Evolutionary conservation across 345 rosid genomes (phyloP).

Genomic region (Kandelia obovata): DNA sequence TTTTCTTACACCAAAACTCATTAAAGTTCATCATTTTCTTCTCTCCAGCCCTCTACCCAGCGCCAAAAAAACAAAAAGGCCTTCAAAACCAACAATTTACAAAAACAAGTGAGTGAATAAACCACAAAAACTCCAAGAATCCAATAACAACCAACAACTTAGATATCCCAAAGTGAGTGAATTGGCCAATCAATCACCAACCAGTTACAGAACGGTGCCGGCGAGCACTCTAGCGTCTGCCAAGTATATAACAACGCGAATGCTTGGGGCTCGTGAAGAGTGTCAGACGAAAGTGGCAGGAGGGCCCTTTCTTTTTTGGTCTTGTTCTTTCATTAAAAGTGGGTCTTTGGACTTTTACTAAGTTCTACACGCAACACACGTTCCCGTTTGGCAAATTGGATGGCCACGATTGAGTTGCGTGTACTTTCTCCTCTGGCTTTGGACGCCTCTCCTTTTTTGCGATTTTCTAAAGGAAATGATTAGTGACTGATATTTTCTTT

Average conservation of each 20-base stretch:
- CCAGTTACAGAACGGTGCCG: neutral
- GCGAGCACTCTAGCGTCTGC: neutral
- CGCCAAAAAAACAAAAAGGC: neutral
- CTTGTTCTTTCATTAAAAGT: no score
- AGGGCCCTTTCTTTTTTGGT: no score
- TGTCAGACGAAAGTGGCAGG: neutral
- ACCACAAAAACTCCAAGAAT: neutral
- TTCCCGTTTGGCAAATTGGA: no score
- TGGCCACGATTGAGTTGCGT: no score
- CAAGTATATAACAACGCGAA: neutral
- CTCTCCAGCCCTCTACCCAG: neutral
- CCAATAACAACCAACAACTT: no score
- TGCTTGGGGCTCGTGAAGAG: neutral
- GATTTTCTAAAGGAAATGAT: no score
- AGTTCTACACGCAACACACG: no score
- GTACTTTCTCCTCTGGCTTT: no score
- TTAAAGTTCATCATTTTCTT: conserved; percentile 31
- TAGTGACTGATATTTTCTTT: no score
- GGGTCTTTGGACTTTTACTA: no score
- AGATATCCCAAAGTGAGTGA: neutral
- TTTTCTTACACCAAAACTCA: conserved; percentile 50
- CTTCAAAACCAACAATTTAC: neutral
- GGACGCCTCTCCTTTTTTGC: no score
- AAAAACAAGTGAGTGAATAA: neutral
- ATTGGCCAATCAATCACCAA: neutral